Evolutionary conservation across 805 yeast species (phyloP), one percentile per base, ranked within the genome.

Genomic region (Candida sonorensis): DNA sequence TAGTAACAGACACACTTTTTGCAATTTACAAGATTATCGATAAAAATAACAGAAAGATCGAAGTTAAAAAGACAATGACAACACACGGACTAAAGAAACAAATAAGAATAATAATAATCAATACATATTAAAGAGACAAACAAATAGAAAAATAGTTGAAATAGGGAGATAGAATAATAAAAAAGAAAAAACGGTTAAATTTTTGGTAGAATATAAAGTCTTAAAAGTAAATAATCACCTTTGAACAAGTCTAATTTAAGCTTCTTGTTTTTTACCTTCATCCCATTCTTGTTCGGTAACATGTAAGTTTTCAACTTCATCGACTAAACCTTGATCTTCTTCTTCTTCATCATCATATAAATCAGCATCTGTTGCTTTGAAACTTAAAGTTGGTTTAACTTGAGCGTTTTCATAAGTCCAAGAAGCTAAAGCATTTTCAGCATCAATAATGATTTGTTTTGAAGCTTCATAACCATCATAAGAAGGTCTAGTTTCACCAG

Each of bases 401-500:
- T 72, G 84, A 48, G 94, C 90, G 36, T 77, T 65, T 52, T 82
- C 92, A 50, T 81, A 71, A 45, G 94, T 82, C 94, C 94, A 82
- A 31, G 81, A 69, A 44, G 83, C 81, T 57, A 82, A 69, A 35
- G 92, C 87, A 45, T 75, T 77, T 64, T 82, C 94, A 44, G 87
- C 85, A 53, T 82, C 94, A 48, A 82, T 77, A 51, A 82, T 81
- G 59, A 82, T 82, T 64, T 82, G 94, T 65, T 81, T 82, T 26
- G 90, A 80, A 29, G 90, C 87, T 60, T 82, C 92, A 59, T 81
- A 82, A 47, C 94, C 94, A 51, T 82, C 94, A 58, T 82, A 82
- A 37, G 88, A 81, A 25, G 88, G 81, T 75, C 92, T 80, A 30
- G 90, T 81, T 66, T 83, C 94, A 69, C 94, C 94, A 38, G 94